Evolutionary conservation across 257 asterid genomes (phyloP).

Genomic region (Leonotis leonurus): DNA sequence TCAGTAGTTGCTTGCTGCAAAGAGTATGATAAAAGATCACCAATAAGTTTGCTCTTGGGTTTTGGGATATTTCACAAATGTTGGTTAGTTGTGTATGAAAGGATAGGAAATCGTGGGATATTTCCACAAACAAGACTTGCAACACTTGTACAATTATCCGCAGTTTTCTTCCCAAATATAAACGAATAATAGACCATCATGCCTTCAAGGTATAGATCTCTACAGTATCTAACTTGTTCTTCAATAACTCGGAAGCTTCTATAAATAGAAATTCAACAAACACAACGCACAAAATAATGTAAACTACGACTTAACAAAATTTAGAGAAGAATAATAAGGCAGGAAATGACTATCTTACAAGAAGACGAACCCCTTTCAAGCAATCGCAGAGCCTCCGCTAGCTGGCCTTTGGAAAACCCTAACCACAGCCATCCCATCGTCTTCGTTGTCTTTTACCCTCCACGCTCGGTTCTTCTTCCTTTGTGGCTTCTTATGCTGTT

Average conservation of each 20-base stretch:
- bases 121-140: no score
- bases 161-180: no score
- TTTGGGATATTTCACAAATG: no score
- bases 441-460: constrained; percentile 52
- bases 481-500: constrained; percentile 82
- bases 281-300: neutral
- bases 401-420: constrained; percentile 66
- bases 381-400: constrained; percentile 45
- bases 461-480: constrained; percentile 82
- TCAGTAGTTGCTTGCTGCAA: no score
- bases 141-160: no score
- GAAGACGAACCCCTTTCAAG: constrained; percentile 1
- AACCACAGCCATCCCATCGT: constrained; percentile 82
- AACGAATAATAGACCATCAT: no score
- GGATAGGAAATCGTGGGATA: no score
- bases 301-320: no score
- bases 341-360: neutral
- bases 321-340: neutral
- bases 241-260: neutral
- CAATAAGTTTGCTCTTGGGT: no score
- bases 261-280: neutral
- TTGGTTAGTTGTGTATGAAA: no score
- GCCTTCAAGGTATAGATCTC: no score
- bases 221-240: neutral
- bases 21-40: no score